Conservation (phyloP, 2,329 filamentous ascomycete species). For the Colletotrichum truncatum region DNA sequence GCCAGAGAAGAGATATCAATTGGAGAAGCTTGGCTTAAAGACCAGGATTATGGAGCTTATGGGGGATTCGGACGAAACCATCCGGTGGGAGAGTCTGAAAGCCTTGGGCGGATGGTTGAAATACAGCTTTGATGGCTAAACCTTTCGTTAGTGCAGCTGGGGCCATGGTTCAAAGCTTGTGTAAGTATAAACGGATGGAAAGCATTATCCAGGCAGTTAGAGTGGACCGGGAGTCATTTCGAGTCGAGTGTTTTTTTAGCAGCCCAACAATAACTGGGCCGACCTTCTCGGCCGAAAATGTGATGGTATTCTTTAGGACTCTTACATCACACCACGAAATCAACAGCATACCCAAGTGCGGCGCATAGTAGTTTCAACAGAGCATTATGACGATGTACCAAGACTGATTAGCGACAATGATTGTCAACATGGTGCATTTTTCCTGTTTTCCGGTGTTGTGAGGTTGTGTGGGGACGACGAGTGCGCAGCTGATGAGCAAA, state of each 20-base stretch:
- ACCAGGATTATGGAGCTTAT: conserved; percentile 92
- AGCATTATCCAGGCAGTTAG: conserved; percentile 29
- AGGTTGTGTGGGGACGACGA: neutral
- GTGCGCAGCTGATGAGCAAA: conserved; percentile 21
- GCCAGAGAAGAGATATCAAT: conserved; percentile 80
- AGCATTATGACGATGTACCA: conserved; percentile 3
- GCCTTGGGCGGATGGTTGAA: conserved; percentile 76
- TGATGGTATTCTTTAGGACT: neutral
- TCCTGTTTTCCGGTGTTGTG: conserved; percentile 4
- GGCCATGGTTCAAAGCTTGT: neutral
- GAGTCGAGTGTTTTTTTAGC: neutral
- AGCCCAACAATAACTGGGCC: neutral
- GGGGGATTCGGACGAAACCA: conserved; percentile 86
- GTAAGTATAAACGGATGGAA: conserved; percentile 25
- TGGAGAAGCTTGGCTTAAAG: conserved; percentile 89
- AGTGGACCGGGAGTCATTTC: conserved; percentile 18
- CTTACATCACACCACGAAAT: neutral
- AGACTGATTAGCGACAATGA: neutral
- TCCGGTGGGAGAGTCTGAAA: conserved; percentile 91
- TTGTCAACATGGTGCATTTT: neutral
- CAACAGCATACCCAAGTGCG: neutral
- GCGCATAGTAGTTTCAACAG: neutral
- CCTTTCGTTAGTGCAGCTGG: neutral
- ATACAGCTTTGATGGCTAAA: conserved; percentile 64
- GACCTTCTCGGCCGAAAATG: conserved; percentile 8